Conservation (phyloP, 441 rosid species). For the Populus tomentosa region DNA sequence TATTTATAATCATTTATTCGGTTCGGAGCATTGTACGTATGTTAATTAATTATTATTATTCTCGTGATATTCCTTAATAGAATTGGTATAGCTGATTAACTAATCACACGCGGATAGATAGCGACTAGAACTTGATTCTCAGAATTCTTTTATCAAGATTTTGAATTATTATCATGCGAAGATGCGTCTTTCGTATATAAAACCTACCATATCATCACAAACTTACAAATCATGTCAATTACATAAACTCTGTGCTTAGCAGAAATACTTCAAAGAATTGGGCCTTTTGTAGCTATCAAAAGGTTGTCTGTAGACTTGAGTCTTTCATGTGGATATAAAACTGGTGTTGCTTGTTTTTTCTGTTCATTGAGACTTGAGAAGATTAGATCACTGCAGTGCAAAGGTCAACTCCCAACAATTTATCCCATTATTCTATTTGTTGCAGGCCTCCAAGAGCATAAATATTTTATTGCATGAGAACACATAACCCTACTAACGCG, state of each 20-base stretch:
- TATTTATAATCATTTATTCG: not conserved
- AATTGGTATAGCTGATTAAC: not conserved
- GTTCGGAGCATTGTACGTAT: not conserved
- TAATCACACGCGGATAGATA: not conserved
- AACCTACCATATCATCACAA: not conserved
- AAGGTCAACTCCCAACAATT: constrained; percentile 29
- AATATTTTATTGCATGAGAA: constrained; percentile 2
- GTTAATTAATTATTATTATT: not conserved
- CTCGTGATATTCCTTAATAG: not conserved
- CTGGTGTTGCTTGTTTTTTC: constrained; percentile 5
- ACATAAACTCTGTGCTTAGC: not conserved
- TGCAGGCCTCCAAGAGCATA: constrained; percentile 14
- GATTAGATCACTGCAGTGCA: not conserved
- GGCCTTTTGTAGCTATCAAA: not conserved
- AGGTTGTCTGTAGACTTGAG: not conserved
- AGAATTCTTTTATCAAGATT: no score
- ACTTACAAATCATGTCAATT: not conserved
- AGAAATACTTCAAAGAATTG: not conserved
- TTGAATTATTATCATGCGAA: not conserved
- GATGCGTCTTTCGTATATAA: not conserved
- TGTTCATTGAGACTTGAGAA: constrained; percentile 19
- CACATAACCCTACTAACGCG: constrained; percentile 8
- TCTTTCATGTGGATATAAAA: not conserved
- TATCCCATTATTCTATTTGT: constrained; percentile 11
- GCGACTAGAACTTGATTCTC: not conserved